Percentiles rank a stretch among this genome's conserved stretches.
Evolutionary conservation across 2,329 filamentous ascomycete species (phyloP).

Genomic region (Penicillium sp.): DNA sequence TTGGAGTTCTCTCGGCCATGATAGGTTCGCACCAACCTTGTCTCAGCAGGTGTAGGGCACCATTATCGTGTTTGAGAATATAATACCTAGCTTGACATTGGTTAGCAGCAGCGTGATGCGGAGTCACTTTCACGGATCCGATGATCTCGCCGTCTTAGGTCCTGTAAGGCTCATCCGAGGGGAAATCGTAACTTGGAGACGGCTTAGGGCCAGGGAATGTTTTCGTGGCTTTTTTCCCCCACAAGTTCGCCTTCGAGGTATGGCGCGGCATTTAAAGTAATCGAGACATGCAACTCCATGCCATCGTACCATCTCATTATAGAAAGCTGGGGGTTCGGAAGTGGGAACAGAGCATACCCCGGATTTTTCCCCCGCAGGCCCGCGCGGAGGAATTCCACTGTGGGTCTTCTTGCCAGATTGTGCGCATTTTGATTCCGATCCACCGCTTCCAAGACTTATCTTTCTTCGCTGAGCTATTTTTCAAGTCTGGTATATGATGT

Average conservation of each 20-base stretch:
- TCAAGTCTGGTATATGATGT: background rate
- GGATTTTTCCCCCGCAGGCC: constrained; percentile 1
- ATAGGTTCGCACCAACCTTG: background rate
- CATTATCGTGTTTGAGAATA: background rate
- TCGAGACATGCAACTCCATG: background rate
- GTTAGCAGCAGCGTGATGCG: background rate
- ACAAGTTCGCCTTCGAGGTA: background rate
- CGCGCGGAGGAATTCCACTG: constrained; percentile 15
- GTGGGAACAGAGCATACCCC: constrained; percentile 1
- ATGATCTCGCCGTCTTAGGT: background rate
- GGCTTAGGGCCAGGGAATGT: background rate
- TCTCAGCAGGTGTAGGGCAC: background rate
- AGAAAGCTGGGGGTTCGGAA: background rate
- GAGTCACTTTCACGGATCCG: background rate
- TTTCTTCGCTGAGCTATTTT: background rate
- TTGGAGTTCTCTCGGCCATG: no score
- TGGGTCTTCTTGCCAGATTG: background rate
- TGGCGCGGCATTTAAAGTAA: background rate
- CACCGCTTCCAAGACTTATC: background rate
- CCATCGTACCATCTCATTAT: background rate
- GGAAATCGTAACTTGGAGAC: background rate
- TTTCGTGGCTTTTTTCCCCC: background rate
- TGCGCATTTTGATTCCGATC: constrained; percentile 4
- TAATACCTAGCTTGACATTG: background rate
- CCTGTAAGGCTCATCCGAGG: no score